Percentiles rank a stretch among this genome's conserved stretches.
phyloP scores from a whole-genome alignment of 805 yeast genomes.

The Saccharomycopsis fodiens region DNA sequence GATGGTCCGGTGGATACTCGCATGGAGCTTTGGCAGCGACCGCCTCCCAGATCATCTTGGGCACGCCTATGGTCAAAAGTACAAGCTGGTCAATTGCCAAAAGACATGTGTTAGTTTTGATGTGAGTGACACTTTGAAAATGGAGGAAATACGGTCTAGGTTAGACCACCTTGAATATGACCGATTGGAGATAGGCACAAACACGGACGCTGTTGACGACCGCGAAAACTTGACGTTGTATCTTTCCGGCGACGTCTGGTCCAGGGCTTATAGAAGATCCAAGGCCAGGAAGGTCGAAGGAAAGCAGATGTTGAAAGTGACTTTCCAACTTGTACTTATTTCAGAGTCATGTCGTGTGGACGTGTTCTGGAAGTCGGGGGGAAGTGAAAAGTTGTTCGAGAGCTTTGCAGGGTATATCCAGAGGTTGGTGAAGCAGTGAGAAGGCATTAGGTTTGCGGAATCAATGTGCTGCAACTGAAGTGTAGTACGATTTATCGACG shows the following conservation, averaged over 20 bases:
- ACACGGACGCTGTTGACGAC: no score
- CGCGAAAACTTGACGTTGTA: no score
- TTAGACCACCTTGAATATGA: no score
- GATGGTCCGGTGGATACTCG: constrained; percentile 14
- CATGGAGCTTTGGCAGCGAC: constrained; percentile 10
- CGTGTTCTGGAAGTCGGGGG: constrained; percentile 18
- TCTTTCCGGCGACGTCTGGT: constrained; percentile 21
- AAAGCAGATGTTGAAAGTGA: background rate
- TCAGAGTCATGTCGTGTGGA: background rate
- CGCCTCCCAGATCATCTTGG: constrained; percentile 19
- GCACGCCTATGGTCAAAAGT: constrained; percentile 6
- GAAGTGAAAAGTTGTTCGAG: constrained; percentile 13
- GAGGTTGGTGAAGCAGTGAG: background rate
- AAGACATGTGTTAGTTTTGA: no score
- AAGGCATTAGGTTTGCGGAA: no score
- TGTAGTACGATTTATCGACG: no score
- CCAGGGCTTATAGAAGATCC: constrained; percentile 16
- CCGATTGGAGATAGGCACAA: no score
- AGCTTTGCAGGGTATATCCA: constrained; percentile 17
- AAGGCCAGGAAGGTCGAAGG: background rate
- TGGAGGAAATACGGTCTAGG: no score
- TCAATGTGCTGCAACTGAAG: no score
- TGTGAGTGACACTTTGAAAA: no score
- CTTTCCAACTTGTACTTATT: constrained; percentile 5
- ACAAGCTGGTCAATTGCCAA: constrained; percentile 13